These are phyloP conservation scores for Penicillium fuscoglaucum DNA, from an alignment of 2,329 filamentous ascomycete genomes.

Conservation along the genomic window DNA sequence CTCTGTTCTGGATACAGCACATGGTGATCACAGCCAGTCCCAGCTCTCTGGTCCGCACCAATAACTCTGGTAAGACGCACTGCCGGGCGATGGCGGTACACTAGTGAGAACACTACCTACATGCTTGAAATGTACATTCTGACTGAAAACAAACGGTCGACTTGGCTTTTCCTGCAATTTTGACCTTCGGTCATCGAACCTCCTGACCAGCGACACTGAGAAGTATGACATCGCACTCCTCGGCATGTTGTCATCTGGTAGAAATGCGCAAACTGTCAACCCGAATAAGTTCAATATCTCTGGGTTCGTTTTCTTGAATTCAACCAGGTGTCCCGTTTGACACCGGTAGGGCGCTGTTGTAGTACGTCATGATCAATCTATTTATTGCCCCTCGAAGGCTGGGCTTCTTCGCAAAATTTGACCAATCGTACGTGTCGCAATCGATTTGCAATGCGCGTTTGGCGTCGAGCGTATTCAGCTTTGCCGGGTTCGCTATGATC, in stretches of 20 bases:
- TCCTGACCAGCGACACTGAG: conserved; percentile 67
- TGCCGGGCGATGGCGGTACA: conserved; percentile 81
- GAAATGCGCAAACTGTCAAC: no score
- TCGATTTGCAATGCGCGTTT: no score
- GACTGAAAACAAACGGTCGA: conserved; percentile 60
- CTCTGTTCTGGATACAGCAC: conserved; percentile 57
- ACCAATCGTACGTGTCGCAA: no score
- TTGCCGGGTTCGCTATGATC: no score
- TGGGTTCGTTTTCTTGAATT: no score
- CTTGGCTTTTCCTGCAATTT: conserved; percentile 84
- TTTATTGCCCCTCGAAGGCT: no score
- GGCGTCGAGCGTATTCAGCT: no score
- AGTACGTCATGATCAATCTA: no score
- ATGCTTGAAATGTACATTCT: background rate
- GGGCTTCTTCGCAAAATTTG: no score
- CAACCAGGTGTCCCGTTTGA: no score
- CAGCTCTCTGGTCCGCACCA: conserved; percentile 68
- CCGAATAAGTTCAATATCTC: no score
- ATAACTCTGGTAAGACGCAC: conserved; percentile 76
- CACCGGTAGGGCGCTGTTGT: no score
- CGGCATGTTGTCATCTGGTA: conserved; percentile 48
- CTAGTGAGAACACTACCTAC: conserved; percentile 55
- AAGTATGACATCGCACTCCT: conserved; percentile 85
- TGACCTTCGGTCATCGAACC: conserved; percentile 76
- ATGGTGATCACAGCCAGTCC: conserved; percentile 60